Conservation (phyloP, 2,329 filamentous ascomycete genomes). For the Teratosphaeria epicoccoides region DNA sequence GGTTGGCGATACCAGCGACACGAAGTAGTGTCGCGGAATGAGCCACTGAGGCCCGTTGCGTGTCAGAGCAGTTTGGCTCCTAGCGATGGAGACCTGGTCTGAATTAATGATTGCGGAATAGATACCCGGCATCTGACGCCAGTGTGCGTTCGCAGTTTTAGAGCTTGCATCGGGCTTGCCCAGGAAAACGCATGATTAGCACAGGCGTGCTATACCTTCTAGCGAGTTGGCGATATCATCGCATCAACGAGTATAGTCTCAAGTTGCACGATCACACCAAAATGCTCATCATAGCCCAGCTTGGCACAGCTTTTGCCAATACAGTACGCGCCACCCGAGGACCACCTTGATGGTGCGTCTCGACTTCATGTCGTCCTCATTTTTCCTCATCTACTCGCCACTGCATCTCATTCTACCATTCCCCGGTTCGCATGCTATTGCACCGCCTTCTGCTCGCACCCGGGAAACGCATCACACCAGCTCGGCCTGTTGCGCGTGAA, state of each 20-base stretch:
- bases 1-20: slow-evolving; percentile 1
- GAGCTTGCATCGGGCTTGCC: no score
- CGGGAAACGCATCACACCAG: slow-evolving; percentile 17
- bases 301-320: no score
- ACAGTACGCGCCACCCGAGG: no score
- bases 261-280: neutral
- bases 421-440: no score
- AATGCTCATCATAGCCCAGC: neutral
- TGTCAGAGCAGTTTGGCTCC: neutral
- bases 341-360: neutral
- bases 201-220: neutral
- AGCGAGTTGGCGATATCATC: neutral
- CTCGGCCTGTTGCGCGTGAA: slow-evolving; percentile 21
- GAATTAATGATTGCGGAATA: neutral
- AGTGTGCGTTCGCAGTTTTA: neutral
- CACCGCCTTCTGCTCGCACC: slow-evolving; percentile 18
- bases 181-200: no score
- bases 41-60: neutral
- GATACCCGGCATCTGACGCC: neutral
- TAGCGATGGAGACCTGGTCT: neutral
- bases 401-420: neutral
- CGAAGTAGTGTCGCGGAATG: neutral
- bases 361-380: neutral
- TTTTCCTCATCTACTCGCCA: neutral
- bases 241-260: neutral